Base-by-base conservation (phyloP, 2,329 filamentous ascomycete genomes). In the Acarospora socialis region DNA sequence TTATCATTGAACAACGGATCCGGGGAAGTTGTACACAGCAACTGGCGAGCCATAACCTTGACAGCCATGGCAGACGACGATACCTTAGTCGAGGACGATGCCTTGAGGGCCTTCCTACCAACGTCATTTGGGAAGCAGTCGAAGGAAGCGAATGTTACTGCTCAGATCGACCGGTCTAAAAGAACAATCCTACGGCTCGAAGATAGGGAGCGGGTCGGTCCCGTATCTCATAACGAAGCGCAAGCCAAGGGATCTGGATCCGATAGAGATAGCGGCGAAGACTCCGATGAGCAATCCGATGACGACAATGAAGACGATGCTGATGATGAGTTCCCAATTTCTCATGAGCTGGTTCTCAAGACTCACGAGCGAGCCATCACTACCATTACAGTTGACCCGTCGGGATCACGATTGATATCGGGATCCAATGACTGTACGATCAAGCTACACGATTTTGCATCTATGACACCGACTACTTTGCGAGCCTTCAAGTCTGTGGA, bases 401-500 rank as follows among this genome's bases (percentile, higher is more conserved):
- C 84, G 0, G 90, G 90, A 7, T 77, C 77, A 28, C 73, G 90
- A 45, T 63, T 98, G 50, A 74, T 87, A 28, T 90, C 83, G n/a
- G 86, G 81, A 14, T 94, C 86, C 4, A 80, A 78, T 38, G 90
- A 98, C 56, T 92, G 84, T 54, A 81, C 74, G 1, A 62, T 95
- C 47, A 95, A 94, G 51, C 66, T 98, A 12, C 84, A 94, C 59
- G 87, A 98, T 52, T 92, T 98, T 53, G 75, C 86, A 3, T 81
- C 86, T 28, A 92, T 98, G 78, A 94, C 87, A 1, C 83, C 86
- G 2, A 90, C 84, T 4, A 95, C 90, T 0, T 69, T 98, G 31
- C 80, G 87, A 46, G 83, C 90, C 1, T 98, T 98, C 66, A 84
- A 83, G 49, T 86, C 77, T 6, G 67, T 95, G 28, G 87, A 98